phyloP scores from a whole-genome alignment of 2,329 filamentous ascomycete species.

The Trichoderma asperellum region DNA sequence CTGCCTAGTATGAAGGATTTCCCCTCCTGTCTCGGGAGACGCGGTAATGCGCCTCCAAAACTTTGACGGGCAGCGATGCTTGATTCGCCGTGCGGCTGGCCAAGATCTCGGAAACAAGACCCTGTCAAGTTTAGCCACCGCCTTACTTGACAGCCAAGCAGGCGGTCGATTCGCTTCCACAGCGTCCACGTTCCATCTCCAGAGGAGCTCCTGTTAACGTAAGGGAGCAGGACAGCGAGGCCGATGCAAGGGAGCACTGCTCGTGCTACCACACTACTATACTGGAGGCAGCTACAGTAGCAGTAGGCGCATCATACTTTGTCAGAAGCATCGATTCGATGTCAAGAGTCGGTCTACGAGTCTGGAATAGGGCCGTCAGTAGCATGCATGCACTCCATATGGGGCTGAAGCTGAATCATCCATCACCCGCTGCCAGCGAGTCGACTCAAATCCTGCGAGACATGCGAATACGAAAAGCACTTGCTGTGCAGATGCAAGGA shows the following conservation, averaged over 20 bases:
- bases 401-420: neutral
- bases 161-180: slow-evolving; percentile 22
- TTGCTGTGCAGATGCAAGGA: slow-evolving; percentile 2
- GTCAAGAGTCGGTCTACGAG: neutral
- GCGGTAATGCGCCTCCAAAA: slow-evolving; percentile 25
- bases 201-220: neutral
- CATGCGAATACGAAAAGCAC: neutral
- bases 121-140: slow-evolving; percentile 25
- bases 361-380: neutral
- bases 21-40: slow-evolving; percentile 25
- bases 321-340: neutral
- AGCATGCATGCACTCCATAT: neutral
- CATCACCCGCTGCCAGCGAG: neutral
- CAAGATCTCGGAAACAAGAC: slow-evolving; percentile 22
- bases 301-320: neutral
- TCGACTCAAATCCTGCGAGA: neutral
- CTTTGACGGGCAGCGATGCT: slow-evolving; percentile 15
- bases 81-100: slow-evolving; percentile 22
- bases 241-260: neutral
- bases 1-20: neutral
- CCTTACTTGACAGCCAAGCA: neutral
- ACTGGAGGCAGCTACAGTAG: neutral
- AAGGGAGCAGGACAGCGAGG: neutral
- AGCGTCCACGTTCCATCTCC: slow-evolving; percentile 9
- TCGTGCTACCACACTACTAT: neutral